Conservation (phyloP, 805 yeast species). For the Torulaspora gathmanii region DNA sequence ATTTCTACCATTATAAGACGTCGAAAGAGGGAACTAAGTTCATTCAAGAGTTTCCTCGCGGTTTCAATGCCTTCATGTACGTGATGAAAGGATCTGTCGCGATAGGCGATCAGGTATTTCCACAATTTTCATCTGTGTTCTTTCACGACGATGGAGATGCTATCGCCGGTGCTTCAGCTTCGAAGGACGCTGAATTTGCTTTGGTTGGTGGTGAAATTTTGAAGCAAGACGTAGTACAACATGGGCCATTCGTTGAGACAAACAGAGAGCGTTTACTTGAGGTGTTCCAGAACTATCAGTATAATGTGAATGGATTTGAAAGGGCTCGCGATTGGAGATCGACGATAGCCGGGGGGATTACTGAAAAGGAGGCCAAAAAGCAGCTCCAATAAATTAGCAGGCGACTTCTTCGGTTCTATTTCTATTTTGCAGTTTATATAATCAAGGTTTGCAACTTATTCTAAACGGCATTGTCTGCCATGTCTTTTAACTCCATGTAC, state of each 20-base stretch:
- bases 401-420: no score
- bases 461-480: no score
- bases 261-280: constrained; percentile 58
- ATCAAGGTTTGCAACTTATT: no score
- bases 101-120: constrained; percentile 42
- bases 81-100: constrained; percentile 55
- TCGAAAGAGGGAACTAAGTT: constrained; percentile 59
- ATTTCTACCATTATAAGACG: constrained; percentile 61
- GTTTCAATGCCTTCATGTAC: constrained; percentile 67
- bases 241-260: constrained; percentile 88
- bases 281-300: constrained; percentile 70
- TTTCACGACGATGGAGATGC: constrained; percentile 66
- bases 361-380: constrained; percentile 26
- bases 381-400: not conserved
- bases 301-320: constrained; percentile 65
- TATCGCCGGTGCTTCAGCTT: constrained; percentile 50
- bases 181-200: constrained; percentile 54
- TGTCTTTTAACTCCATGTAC: no score
- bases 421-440: no score
- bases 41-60: constrained; percentile 52
- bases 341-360: constrained; percentile 37
- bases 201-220: constrained; percentile 72
- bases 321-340: constrained; percentile 56
- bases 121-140: constrained; percentile 51
- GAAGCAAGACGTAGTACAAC: constrained; percentile 73